Evolutionary conservation across 2,329 filamentous ascomycete species (phyloP).

Genomic region (Beauveria scarabaeidicola): DNA sequence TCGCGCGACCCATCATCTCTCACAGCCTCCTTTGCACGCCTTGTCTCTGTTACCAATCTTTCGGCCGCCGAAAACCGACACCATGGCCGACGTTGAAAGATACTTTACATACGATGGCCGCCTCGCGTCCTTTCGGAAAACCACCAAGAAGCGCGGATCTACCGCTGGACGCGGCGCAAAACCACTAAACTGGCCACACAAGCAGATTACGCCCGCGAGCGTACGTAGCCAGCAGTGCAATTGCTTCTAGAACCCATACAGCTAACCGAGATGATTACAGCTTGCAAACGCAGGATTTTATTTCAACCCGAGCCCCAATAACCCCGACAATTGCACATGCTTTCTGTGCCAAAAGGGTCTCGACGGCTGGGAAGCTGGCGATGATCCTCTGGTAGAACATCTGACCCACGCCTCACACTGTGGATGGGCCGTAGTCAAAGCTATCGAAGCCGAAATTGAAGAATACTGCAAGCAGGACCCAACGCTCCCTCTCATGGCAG

Average conservation of each 20-base stretch:
- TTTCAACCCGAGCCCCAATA: conserved; percentile 66
- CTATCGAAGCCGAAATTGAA: conserved; percentile 51
- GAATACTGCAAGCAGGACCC: conserved; percentile 67
- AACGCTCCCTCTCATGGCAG: conserved; percentile 57
- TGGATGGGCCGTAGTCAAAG: conserved; percentile 72
- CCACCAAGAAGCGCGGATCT: conserved; percentile 62
- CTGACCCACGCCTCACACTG: conserved; percentile 73
- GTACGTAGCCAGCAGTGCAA: conserved; percentile 16
- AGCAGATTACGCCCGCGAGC: conserved; percentile 24
- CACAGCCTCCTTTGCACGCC: background rate
- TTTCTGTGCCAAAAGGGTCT: conserved; percentile 78
- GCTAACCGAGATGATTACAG: conserved; percentile 37
- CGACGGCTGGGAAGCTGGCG: conserved; percentile 85
- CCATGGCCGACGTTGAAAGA: conserved; percentile 33
- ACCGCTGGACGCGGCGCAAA: conserved; percentile 43
- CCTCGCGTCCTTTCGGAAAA: conserved; percentile 66
- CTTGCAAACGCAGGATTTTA: conserved; percentile 88
- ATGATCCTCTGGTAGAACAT: conserved; percentile 79
- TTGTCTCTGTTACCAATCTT: background rate
- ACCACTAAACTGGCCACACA: conserved; percentile 68
- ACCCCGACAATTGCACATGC: conserved; percentile 81
- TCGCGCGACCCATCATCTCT: background rate
- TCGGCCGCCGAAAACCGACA: conserved; percentile 6
- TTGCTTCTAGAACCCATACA: background rate
- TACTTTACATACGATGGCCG: conserved; percentile 65